These are phyloP conservation scores for Physaria fendleri DNA, from an alignment of 345 rosid species.

Conservation along the genomic window DNA sequence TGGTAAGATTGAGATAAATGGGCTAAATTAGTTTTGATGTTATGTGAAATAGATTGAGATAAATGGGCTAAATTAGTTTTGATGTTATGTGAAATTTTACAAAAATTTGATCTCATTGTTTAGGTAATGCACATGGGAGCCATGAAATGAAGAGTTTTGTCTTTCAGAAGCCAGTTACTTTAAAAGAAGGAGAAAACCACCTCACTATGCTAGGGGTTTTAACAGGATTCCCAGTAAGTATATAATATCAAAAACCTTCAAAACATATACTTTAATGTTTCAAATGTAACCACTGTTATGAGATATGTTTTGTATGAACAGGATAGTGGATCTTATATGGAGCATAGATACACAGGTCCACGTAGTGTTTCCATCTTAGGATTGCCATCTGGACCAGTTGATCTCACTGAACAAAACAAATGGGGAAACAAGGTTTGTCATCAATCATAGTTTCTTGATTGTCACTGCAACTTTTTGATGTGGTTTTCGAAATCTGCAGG, in stretches of 20 bases:
- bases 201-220: conserved; percentile 45
- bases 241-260: background rate
- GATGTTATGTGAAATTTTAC: background rate
- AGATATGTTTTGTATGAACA: conserved; percentile 19
- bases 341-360: conserved; percentile 81
- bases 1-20: conserved; percentile 34
- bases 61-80: background rate
- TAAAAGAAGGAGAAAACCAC: conserved; percentile 48
- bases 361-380: conserved; percentile 65
- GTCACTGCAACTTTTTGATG: background rate
- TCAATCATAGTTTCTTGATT: background rate
- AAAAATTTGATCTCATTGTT: background rate
- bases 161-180: conserved; percentile 38
- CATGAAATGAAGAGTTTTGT: conserved; percentile 75
- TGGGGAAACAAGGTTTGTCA: conserved; percentile 78
- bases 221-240: conserved; percentile 68
- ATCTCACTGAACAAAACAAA: conserved; percentile 41
- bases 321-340: conserved; percentile 97
- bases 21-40: background rate
- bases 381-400: conserved; percentile 74
- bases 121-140: conserved; percentile 77
- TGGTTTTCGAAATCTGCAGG: conserved; percentile 32
- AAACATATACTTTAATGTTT: too few species aligned
- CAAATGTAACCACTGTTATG: too few species aligned
- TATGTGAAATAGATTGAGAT: background rate